Conservation (phyloP, 129 eudicot species). For the Escallonia herrerae region DNA sequence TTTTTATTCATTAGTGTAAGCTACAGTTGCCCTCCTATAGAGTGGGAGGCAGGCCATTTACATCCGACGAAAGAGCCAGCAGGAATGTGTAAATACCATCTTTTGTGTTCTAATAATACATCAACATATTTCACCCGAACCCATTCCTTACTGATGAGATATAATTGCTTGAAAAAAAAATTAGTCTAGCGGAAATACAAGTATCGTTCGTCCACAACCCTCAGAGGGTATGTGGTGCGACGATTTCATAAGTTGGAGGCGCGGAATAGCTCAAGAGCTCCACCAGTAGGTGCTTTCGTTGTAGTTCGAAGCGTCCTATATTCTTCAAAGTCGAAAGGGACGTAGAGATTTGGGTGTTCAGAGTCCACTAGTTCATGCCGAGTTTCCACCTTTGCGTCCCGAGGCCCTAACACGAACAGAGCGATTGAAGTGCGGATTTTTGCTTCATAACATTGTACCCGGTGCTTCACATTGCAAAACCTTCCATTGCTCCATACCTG, state of each 20-base stretch:
- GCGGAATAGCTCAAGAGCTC: slow-evolving; percentile 11
- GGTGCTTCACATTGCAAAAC: slow-evolving; percentile 24
- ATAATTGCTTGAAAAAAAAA: too few relatives aligned
- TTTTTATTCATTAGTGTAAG: too few relatives aligned
- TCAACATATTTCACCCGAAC: too few relatives aligned
- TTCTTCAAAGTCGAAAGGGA: slow-evolving; percentile 20
- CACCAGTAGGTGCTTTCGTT: slow-evolving; percentile 15
- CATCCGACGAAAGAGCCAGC: too few relatives aligned
- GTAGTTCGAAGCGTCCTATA: slow-evolving; percentile 22
- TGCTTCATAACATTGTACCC: slow-evolving; percentile 24
- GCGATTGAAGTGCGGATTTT: background rate
- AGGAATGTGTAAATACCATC: too few relatives aligned
- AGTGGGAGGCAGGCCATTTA: too few relatives aligned
- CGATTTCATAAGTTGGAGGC: background rate
- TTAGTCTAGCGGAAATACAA: too few relatives aligned
- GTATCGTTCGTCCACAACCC: too few relatives aligned
- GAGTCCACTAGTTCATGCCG: slow-evolving; percentile 16
- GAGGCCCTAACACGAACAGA: background rate
- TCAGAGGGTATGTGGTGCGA: too few relatives aligned
- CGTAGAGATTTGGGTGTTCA: background rate
- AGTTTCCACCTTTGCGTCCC: slow-evolving; percentile 6
- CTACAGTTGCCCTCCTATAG: too few relatives aligned
- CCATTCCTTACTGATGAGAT: too few relatives aligned
- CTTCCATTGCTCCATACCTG: slow-evolving; percentile 41
- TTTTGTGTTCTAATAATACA: too few relatives aligned